These are phyloP conservation scores for Solanum sejunctum DNA, from an alignment of 257 asterid genomes.

Conservation along the genomic window DNA sequence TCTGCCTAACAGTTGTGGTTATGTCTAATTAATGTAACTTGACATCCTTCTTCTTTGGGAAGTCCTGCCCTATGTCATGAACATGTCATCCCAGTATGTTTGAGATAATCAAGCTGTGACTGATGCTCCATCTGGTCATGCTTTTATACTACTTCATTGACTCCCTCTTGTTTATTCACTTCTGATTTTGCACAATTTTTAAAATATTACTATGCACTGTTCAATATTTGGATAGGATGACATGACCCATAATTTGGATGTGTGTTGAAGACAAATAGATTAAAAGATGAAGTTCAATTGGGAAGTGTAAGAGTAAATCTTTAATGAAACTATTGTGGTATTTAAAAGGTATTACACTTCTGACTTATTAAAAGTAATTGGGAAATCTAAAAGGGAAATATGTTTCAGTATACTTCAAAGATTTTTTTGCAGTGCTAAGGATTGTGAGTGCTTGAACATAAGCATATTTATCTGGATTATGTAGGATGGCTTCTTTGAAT, in stretches of 20 bases:
- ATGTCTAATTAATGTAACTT: background rate
- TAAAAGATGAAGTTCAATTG: background rate
- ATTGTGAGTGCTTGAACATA: background rate
- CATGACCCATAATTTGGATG: background rate
- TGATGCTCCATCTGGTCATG: background rate
- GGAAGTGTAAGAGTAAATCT: background rate
- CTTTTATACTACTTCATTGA: background rate
- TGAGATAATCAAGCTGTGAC: background rate
- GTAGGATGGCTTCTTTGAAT: slow-evolving; percentile 72
- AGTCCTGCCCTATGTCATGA: background rate
- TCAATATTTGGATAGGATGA: background rate
- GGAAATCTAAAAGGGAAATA: background rate
- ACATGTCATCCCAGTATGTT: background rate
- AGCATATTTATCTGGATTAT: slow-evolving; percentile 6
- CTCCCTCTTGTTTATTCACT: background rate
- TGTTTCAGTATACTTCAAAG: background rate
- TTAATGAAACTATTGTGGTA: background rate
- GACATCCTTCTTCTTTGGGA: background rate
- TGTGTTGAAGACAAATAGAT: background rate
- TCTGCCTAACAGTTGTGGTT: background rate
- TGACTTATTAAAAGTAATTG: background rate
- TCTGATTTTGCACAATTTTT: background rate
- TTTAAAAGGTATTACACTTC: background rate
- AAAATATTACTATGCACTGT: background rate
- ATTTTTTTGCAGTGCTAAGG: background rate